phyloP scores from a whole-genome alignment of 352 stramenopile species.

The Paralagenidium karlingii region DNA sequence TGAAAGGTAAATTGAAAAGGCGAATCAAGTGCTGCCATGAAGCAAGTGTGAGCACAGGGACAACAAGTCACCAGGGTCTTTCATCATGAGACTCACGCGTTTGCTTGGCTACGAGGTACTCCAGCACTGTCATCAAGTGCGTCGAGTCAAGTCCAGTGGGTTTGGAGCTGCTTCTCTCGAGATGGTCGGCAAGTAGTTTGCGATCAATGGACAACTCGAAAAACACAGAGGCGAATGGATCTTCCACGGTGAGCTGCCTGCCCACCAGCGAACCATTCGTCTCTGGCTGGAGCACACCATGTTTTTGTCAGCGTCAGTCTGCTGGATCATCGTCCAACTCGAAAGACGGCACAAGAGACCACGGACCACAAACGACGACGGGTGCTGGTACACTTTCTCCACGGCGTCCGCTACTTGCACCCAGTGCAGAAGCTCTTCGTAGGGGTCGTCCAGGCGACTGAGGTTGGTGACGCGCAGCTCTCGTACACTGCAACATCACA shows the following conservation, averaged over 20 bases:
- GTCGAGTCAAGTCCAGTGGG: too few relatives aligned
- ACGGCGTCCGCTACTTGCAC: conserved; percentile 31
- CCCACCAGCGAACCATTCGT: not conserved
- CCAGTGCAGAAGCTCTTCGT: conserved; percentile 73
- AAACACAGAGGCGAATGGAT: conserved; percentile 14
- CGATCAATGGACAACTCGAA: conserved; percentile 19
- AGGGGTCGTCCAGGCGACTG: conserved; percentile 33
- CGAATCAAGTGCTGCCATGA: conserved; percentile 2
- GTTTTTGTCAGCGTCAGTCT: not conserved
- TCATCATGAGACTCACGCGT: not conserved
- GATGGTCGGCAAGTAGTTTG: conserved; percentile 13
- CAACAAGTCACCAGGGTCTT: not conserved
- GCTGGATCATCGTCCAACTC: not conserved
- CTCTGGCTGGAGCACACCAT: not conserved
- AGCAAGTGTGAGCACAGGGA: not conserved
- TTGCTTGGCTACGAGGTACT: conserved; percentile 17
- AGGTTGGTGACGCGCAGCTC: conserved; percentile 50
- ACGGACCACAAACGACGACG: too few relatives aligned
- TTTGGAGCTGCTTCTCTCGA: conserved; percentile 6
- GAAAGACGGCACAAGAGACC: conserved; percentile 1
- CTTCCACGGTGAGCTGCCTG: not conserved
- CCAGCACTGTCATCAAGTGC: conserved; percentile 21
- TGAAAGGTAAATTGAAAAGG: too few relatives aligned
- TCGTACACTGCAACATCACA: not conserved
- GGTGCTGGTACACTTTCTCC: conserved; percentile 25